phyloP scores from a whole-genome alignment of 2,329 filamentous ascomycete species.

The Fusarium nurragi region DNA sequence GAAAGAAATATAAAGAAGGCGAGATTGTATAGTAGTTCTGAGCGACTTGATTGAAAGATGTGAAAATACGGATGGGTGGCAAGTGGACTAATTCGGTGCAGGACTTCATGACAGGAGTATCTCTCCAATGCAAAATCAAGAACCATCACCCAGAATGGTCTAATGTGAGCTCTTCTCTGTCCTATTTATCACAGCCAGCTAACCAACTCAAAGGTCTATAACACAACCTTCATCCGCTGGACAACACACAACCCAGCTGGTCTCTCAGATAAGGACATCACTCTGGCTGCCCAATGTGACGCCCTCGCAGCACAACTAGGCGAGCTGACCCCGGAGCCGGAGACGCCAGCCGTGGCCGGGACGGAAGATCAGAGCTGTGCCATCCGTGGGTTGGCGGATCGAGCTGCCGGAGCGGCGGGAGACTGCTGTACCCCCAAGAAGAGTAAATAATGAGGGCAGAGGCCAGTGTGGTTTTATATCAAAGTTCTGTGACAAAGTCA shows the following conservation, averaged over 20 bases:
- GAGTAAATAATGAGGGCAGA: conserved; percentile 40
- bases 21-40: not conserved
- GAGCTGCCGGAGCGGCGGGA: conserved; percentile 56
- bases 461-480: not conserved
- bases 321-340: conserved; percentile 55
- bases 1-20: too few species aligned
- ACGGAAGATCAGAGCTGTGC: conserved; percentile 44
- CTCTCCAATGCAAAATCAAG: conserved; percentile 71
- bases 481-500: not conserved
- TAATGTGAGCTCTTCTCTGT: conserved; percentile 59
- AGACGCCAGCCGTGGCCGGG: conserved; percentile 33
- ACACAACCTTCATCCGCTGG: conserved; percentile 76
- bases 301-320: conserved; percentile 64
- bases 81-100: conserved; percentile 45
- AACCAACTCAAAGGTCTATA: conserved; percentile 66
- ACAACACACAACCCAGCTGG: conserved; percentile 75
- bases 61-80: not conserved
- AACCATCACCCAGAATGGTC: conserved; percentile 83
- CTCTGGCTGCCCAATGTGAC: conserved; percentile 71
- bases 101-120: conserved; percentile 80
- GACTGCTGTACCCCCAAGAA: conserved; percentile 65
- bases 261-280: conserved; percentile 70
- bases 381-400: conserved; percentile 58
- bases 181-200: not conserved
- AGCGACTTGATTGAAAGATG: not conserved